Evolutionary conservation across 345 rosid species (phyloP), one percentile per base, ranked within the genome.

Genomic region (Brassica cretica): DNA sequence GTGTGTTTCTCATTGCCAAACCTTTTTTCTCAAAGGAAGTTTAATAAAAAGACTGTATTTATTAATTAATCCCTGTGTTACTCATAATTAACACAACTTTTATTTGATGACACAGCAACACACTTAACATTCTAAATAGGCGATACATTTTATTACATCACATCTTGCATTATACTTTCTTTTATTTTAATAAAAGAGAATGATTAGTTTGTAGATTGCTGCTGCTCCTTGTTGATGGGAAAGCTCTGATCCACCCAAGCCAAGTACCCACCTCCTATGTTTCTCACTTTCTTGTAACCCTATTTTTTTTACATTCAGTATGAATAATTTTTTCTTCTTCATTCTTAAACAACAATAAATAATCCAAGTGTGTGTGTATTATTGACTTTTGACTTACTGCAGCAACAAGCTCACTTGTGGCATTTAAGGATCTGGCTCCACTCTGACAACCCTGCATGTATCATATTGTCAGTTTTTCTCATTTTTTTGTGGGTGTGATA

Each of bases 191-290:
- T 6, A 1, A 8, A 21, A 15, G 72, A 60, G 7, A 14, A 62
- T 44, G 30, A 27, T 64, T 59, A 73, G 68, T 75, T 75, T 55
- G 78, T 30, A 39, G 72, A 46, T 70, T 29, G 70, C 65, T 39
- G 70, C 65, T 80, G 64, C 66, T 84, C 86, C 79, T 66, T 72
- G 72, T 84, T 82, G 73, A 85, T 65, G 1, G 87, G 85, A 46
- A 84, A 80, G 66, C 78, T 84, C 64, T 84, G 83, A 60, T 79
- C 74, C 74, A 80, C 78, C 98, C 98, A 94, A 5, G 88, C 88
- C 6, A 88, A 78, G 68, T 94, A 80, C 10, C 98, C 96, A 75
- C 97, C 98, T 82, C 89, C 93, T 90, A 94, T 63, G 86, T 94
- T 85, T 74, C 75, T 83, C 69, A 84, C 90, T 72, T 89, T 83